A percentile compares a stretch with the other conserved stretches of the same genome.
Conservation (phyloP, 495 filamentous ascomycete species). For the Tuber microsphaerosporum region DNA sequence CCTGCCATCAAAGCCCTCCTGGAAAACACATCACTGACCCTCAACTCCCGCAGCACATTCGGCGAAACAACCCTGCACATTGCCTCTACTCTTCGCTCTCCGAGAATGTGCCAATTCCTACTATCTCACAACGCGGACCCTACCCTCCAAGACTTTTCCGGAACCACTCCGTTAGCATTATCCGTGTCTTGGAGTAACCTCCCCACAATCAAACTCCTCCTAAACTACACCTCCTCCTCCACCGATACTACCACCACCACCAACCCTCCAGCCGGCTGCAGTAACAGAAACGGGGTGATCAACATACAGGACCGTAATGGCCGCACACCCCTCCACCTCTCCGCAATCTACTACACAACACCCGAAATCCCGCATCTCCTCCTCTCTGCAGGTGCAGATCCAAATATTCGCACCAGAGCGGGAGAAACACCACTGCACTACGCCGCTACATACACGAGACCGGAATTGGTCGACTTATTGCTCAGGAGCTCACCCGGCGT, state of each 20-base stretch:
- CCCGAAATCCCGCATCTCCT: conserved; percentile 8
- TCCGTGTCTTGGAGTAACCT: neutral
- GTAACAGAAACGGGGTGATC: neutral
- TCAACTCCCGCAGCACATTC: neutral
- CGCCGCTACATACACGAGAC: conserved; percentile 8
- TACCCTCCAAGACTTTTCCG: neutral
- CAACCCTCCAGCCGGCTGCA: conserved; percentile 6
- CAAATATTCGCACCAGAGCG: neutral
- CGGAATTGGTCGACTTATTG: conserved; percentile 5
- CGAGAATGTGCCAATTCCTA: neutral
- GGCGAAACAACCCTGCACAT: neutral
- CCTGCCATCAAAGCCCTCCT: neutral
- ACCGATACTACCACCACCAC: neutral
- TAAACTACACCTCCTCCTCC: conserved; percentile 1
- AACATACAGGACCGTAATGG: conserved; percentile 9
- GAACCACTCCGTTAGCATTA: neutral
- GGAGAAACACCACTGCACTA: conserved; percentile 10
- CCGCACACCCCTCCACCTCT: conserved; percentile 11
- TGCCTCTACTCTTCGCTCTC: neutral
- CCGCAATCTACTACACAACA: conserved; percentile 10
- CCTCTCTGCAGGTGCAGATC: conserved; percentile 6
- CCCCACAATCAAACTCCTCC: conserved; percentile 6
- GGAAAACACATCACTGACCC: neutral
- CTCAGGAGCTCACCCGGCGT: neutral
- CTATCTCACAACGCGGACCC: neutral